Base-by-base conservation (phyloP, 768 basidiomycete species). In the Leucocoprinus leucothites region DNA sequence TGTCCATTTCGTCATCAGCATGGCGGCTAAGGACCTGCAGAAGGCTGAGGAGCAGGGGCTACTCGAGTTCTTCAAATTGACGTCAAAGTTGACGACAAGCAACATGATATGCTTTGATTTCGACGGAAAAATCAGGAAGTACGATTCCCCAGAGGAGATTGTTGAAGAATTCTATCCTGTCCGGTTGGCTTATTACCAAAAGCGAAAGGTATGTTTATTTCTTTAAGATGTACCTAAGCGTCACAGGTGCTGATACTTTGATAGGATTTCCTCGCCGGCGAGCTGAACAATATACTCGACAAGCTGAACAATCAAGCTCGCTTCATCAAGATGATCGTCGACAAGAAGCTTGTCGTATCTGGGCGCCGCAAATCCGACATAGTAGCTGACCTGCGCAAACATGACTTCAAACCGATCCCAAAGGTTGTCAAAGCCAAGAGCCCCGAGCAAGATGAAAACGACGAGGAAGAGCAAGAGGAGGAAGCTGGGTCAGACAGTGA, bases 51-150 rank as follows among this genome's bases (percentile, higher is more conserved):
- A 82, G 58, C 92, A 97, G 65, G 96, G 96, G 2, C 73, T 99
- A 28, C 63, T 85, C 28, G 95, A 97, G 69, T 91, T 84, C 68
- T 98, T 99, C 85, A 96, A 94, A 71, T 74, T 98, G 58, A 84
- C 84, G 13, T 71, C 80, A 45, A 91, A 94, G 68, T 72, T 99
- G 68, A 89, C 79, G 69, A 97, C 93, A 14, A 82, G 84, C 67
- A 99, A 99, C 74, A 98, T 99, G 97, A 97, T 98, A 16, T 94
- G 93, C 71, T 99, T 99, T 69, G 96, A 99, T 70, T 82, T 91
- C 57, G 90, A 95, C 16, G 88, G 92, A 62, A 97, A 96, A 76
- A 96, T 99, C 74, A 93, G 87, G 74, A 95, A 87, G 71, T 98
- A 98, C 69, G 75, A 82, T 16, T 81, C 86, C 0, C 84, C 97